Evolutionary conservation across 495 filamentous ascomycete genomes (phyloP).

Genomic region (Lepraria neglecta): DNA sequence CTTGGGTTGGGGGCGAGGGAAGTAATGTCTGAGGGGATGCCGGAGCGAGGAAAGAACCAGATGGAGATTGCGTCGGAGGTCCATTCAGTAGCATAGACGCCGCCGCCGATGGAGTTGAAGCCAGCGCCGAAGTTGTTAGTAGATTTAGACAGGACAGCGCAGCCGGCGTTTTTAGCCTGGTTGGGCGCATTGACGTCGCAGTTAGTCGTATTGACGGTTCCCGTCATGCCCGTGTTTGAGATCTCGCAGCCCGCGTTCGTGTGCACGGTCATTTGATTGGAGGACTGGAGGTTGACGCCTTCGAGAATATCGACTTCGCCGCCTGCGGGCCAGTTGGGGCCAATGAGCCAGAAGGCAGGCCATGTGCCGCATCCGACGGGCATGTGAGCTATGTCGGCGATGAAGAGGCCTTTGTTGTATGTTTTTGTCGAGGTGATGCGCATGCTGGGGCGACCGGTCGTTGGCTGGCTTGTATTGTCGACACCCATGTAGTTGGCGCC

Average conservation of each 20-base stretch:
- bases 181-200: constrained; percentile 20
- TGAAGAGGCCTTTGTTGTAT: constrained; percentile 51
- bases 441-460: constrained; percentile 50
- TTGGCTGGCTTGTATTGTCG: constrained; percentile 33
- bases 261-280: constrained; percentile 62
- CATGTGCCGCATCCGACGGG: constrained; percentile 52
- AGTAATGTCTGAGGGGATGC: constrained; percentile 56
- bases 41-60: constrained; percentile 67
- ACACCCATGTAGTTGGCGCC: constrained; percentile 43
- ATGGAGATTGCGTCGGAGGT: constrained; percentile 59
- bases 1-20: constrained; percentile 52
- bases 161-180: constrained; percentile 38
- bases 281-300: constrained; percentile 51
- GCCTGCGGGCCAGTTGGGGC: constrained; percentile 56
- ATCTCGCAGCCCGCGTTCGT: constrained; percentile 52
- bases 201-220: constrained; percentile 19
- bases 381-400: constrained; percentile 55
- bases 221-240: constrained; percentile 19
- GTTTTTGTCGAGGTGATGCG: constrained; percentile 48
- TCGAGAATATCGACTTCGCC: constrained; percentile 75
- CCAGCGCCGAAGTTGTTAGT: constrained; percentile 49
- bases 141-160: constrained; percentile 24
- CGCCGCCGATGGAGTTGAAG: constrained; percentile 70
- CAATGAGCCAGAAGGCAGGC: constrained; percentile 55
- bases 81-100: constrained; percentile 76